Evolutionary conservation across 2,329 filamentous ascomycete genomes (phyloP), one percentile per base, ranked within the genome.

Genomic region (Ophiostoma pallidulum): DNA sequence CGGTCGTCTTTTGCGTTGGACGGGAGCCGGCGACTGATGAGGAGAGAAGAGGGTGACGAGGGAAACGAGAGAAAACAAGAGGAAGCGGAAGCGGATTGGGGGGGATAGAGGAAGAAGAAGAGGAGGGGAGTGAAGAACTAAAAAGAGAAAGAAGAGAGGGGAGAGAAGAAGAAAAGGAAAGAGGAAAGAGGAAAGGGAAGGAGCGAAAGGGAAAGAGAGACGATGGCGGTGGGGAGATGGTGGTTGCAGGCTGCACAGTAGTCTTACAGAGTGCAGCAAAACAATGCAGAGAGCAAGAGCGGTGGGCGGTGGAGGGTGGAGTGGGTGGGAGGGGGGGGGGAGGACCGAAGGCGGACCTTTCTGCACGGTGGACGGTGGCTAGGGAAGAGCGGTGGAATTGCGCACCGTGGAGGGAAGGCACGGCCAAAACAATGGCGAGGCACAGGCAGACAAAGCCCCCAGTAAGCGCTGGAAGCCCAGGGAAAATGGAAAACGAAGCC

Each of bases 21-120:
- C 45, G 45, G 49, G 49, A 41, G 31, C 42, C 26, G 43, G 50
- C 38, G 50, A 51, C 35, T 33, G 48, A 50, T 37, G 50, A 57
- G 52, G 56, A 57, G 59, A 58, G 59, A 57, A 58, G 59, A 57
- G n/a, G n/a, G n/a, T n/a, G n/a, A n/a, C n/a, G 56, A 57, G 60
- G 58, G 57, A 59, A 58, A 57, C 58, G 60, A 59, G 59, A 59
- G 59, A 60, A 58, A 54, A 56, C 55, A 31, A 35, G 41, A 37
- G 20, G 42, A 29, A 39, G 31, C 46, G 40, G 43, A 41, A 33
- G 43, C 31, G 43, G 47, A 41, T 41, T 28, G 45, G 44, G 38
- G 32, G 20, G 35, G 46, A 28, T 37, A 22, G 29, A 26, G 18
- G 35, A 16, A 20, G 37, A 41, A 40, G 39, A 41, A 24, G 45